Conservation (phyloP, 192 early-diverging fungal species). For the Coemansia sp. region DNA sequence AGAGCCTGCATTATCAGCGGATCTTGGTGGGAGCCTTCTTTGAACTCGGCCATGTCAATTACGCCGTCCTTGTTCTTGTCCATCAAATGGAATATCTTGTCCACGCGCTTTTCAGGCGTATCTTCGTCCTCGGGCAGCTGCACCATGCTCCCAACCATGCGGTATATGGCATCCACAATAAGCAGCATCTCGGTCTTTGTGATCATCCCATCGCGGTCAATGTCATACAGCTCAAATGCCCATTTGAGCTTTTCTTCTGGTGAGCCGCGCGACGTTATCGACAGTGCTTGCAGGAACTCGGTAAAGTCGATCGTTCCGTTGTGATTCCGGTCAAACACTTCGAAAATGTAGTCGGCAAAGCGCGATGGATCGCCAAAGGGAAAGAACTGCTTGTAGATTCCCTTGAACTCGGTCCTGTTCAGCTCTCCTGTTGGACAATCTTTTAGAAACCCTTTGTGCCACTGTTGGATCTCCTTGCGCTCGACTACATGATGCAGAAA, state of each 20-base stretch:
- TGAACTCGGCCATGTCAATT: slow-evolving; percentile 84
- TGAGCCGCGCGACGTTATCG: slow-evolving; percentile 79
- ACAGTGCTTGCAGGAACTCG: slow-evolving; percentile 88
- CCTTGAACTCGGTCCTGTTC: slow-evolving; percentile 82
- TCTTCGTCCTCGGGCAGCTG: slow-evolving; percentile 90
- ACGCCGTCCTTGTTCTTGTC: slow-evolving; percentile 85
- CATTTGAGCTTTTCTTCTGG: slow-evolving; percentile 86
- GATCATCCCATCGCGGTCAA: slow-evolving; percentile 86
- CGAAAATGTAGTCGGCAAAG: slow-evolving; percentile 91
- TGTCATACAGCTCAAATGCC: slow-evolving; percentile 91
- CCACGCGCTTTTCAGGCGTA: slow-evolving; percentile 86
- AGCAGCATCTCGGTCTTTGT: slow-evolving; percentile 86
- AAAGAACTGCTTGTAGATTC: slow-evolving; percentile 96
- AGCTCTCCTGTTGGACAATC: slow-evolving; percentile 88
- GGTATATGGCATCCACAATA: slow-evolving; percentile 95
- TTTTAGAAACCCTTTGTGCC: slow-evolving; percentile 95
- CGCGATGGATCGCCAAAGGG: slow-evolving; percentile 92
- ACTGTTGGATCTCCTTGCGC: slow-evolving; percentile 94
- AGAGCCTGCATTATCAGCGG: slow-evolving; percentile 87
- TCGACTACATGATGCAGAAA: slow-evolving; percentile 60
- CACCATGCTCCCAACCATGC: slow-evolving; percentile 91
- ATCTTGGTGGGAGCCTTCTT: slow-evolving; percentile 85
- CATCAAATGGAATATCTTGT: slow-evolving; percentile 91
- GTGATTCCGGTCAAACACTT: slow-evolving; percentile 89
- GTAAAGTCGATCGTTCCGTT: slow-evolving; percentile 90